Base-by-base conservation (phyloP, 1,284 basidiomycete genomes). In the Trametes sp. region DNA sequence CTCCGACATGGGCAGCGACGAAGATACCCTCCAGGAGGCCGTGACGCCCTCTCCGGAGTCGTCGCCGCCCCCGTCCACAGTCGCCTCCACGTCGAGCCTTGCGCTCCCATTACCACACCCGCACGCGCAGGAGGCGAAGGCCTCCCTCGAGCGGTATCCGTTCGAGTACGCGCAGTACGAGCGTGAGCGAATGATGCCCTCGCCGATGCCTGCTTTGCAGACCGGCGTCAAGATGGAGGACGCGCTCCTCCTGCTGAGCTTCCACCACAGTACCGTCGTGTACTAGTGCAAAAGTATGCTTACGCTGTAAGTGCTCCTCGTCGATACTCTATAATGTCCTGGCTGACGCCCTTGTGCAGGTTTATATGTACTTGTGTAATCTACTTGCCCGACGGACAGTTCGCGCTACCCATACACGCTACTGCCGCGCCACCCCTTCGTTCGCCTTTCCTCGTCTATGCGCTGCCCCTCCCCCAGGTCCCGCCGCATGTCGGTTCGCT, bases 11-110 rank as follows among this genome's bases (percentile, higher is more conserved):
- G 83, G 82, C 55, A 89, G 87, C 71, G 87, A 89, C 65, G 76
- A 77, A 64, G 87, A 90, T 53, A 87, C 89, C 49, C 82, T 82
- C 62, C 86, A 88, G 64, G 89, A 91, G 71, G 87, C 87, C 19
- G 84, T 90, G 29, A 91, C 89, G 0, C 89, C 89, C 13, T 85
- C 85, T 6, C 86, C 88, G 11, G 82, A 82, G 56, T 77, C 82
- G 23, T 86, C 85, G 21, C 83, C 84, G 1, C 83, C 84, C 16
- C 75, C 75, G 21, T 64, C 73, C 29, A 62, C 62, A 31, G 66
- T 67, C 21, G 66, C 66, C 11, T 67, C 66, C 33, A 67, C 61
- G 16, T 67, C 66, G 21, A 67, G 66, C 52, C 61, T 67, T 4
- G 61, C 63, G 35, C 63, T 67, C 3, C 66, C 66, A 1, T 49